Evolutionary conservation across 164 flowering plant species (phyloP), one percentile per base, ranked within the genome.

Genomic region (Liriodendron chinense): DNA sequence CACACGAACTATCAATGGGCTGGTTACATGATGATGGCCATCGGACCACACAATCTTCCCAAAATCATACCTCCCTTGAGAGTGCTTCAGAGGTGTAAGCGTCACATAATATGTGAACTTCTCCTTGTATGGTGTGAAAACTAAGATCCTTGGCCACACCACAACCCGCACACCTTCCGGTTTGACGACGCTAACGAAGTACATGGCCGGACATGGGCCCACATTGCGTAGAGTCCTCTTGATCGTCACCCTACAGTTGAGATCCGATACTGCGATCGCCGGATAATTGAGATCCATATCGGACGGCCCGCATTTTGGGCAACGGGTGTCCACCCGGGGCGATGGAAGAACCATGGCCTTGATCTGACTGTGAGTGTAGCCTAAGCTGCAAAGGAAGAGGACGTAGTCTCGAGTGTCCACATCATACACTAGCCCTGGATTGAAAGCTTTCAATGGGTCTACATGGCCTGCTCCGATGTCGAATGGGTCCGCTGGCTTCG

Each of bases 401-500:
- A 88, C 63, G 75, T 90, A 87, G 74, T 92, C 96, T 9, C 25
- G 21, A 4, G 86, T 68, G 68, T 82, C 80, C 82, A 80, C 79
- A 83, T 90, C 92, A 28, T 90, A 92, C 6, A 92, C 77, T 1
- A 92, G 87, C 1, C 96, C 94, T 6, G 94, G 96, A 78, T 92
- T 87, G 72, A 92, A 72, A 16, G 94, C 94, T 66, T 75, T 82
- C n/a, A 82, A 2, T 34, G 96, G 96, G 74, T 89, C 82, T 57
- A 89, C 76, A 72, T 92, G 94, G 71, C 96, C 96, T 6, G 89
- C 89, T 9, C 96, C 94, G 9, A 89, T 64, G 83, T 89, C 96
- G 8, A 92, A 92, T 1, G 92, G 84, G 73, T 87, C 83, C 0
- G 84, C 75, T 0, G 68, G 74, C 76, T 88, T 81, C 75, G 65